Evolutionary conservation across 2,329 filamentous ascomycete genomes (phyloP).

Genomic region (Talaromyces verruculosus): DNA sequence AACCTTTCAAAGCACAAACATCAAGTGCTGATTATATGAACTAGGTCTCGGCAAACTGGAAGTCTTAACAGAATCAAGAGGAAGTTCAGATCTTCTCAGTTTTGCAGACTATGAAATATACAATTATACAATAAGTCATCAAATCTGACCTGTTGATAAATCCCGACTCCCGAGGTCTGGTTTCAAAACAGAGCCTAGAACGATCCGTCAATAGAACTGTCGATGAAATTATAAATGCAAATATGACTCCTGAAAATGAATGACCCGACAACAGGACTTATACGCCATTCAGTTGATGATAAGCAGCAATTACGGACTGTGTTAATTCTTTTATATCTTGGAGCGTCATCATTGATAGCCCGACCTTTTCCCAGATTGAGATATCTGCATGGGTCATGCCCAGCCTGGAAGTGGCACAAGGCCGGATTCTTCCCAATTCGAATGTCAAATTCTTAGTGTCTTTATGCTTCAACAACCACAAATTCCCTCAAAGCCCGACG

Average conservation of each 20-base stretch:
- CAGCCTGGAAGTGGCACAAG: background rate
- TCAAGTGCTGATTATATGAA: background rate
- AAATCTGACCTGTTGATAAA: background rate
- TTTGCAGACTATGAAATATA: background rate
- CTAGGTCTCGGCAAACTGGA: background rate
- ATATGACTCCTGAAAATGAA: background rate
- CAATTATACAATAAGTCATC: background rate
- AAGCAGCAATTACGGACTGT: background rate
- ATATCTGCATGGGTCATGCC: background rate
- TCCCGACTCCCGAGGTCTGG: background rate
- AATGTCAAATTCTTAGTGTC: background rate
- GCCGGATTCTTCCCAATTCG: background rate
- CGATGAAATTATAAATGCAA: background rate
- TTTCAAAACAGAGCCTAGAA: background rate
- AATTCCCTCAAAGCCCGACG: background rate
- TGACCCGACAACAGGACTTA: background rate
- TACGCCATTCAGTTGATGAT: background rate
- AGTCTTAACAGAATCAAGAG: background rate
- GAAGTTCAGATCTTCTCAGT: background rate
- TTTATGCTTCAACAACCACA: background rate
- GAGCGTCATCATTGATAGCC: background rate
- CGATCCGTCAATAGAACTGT: background rate
- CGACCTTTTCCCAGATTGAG: background rate
- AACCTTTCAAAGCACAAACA: background rate
- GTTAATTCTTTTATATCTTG: background rate